Evolutionary conservation across 2,329 filamentous ascomycete species (phyloP).

Genomic region (Fusarium ramigenum): DNA sequence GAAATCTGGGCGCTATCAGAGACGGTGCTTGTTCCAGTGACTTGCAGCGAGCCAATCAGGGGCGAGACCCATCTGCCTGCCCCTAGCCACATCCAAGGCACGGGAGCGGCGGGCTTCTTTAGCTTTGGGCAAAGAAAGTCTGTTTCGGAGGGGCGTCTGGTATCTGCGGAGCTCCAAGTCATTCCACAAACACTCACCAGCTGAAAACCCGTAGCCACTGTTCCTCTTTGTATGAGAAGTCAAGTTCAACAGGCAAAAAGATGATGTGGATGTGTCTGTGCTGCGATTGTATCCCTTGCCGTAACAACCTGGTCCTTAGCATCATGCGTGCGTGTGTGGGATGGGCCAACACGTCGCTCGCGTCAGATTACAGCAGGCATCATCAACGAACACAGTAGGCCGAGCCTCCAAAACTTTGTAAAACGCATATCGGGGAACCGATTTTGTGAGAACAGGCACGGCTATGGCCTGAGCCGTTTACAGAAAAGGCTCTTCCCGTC

Average conservation of each 20-base stretch:
- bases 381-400: slow-evolving; percentile 12
- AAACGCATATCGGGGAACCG: slow-evolving; percentile 13
- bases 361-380: slow-evolving; percentile 15
- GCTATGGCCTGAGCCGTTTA: slow-evolving; percentile 39
- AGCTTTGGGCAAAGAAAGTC: slow-evolving; percentile 35
- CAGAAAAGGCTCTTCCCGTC: slow-evolving; percentile 50
- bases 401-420: slow-evolving; percentile 10
- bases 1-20: slow-evolving; percentile 40
- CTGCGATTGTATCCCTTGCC: neutral
- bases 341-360: slow-evolving; percentile 13
- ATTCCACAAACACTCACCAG: slow-evolving; percentile 30
- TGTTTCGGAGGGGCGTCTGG: slow-evolving; percentile 30
- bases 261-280: neutral
- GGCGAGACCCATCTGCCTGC: slow-evolving; percentile 8
- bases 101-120: slow-evolving; percentile 41
- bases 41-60: slow-evolving; percentile 39
- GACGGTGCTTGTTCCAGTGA: slow-evolving; percentile 35
- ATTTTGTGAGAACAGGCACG: slow-evolving; percentile 19
- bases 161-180: slow-evolving; percentile 26
- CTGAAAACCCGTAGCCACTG: slow-evolving; percentile 34
- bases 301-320: neutral
- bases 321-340: slow-evolving; percentile 9
- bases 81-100: slow-evolving; percentile 39
- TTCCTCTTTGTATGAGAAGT: slow-evolving; percentile 6
- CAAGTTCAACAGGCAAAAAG: slow-evolving; percentile 7